These are phyloP conservation scores for bread wheat (Triticum aestivum) DNA, from an alignment of 176 grass and related monocot genomes.

Conservation along the genomic window DNA sequence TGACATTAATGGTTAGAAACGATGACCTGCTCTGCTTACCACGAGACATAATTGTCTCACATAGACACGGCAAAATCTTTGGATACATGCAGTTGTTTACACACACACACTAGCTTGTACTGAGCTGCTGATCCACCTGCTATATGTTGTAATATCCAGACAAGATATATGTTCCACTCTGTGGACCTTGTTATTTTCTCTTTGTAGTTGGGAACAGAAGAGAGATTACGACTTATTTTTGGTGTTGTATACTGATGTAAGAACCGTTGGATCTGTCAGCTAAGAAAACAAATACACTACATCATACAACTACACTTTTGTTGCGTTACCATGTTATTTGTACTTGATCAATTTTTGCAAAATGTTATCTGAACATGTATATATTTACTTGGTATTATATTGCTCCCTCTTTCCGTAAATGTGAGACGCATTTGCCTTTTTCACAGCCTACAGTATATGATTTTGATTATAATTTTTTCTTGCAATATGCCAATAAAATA, in stretches of 20 bases:
- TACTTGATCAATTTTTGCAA: neutral
- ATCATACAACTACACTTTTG: neutral
- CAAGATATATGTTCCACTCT: neutral
- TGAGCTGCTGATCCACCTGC: constrained; percentile 16
- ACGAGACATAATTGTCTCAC: constrained; percentile 18
- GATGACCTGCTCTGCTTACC: constrained; percentile 1
- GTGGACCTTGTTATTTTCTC: neutral
- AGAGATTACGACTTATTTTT: neutral
- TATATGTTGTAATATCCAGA: constrained; percentile 24
- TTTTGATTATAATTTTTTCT: neutral
- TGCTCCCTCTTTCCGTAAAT: neutral
- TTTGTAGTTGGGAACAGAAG: neutral
- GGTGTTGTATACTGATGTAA: neutral
- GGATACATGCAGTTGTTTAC: neutral
- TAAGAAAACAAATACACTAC: neutral
- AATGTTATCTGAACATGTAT: neutral
- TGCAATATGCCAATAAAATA: neutral
- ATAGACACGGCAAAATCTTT: constrained; percentile 4
- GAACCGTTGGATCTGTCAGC: neutral
- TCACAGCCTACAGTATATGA: neutral
- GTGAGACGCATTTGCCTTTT: neutral
- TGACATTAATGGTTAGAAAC: constrained; percentile 9
- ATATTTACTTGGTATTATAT: neutral
- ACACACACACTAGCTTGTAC: neutral
- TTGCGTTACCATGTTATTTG: neutral